Percentiles rank a stretch among this genome's conserved stretches.
Conservation (phyloP, 495 filamentous ascomycete species). For the Venustampulla echinocandica region DNA sequence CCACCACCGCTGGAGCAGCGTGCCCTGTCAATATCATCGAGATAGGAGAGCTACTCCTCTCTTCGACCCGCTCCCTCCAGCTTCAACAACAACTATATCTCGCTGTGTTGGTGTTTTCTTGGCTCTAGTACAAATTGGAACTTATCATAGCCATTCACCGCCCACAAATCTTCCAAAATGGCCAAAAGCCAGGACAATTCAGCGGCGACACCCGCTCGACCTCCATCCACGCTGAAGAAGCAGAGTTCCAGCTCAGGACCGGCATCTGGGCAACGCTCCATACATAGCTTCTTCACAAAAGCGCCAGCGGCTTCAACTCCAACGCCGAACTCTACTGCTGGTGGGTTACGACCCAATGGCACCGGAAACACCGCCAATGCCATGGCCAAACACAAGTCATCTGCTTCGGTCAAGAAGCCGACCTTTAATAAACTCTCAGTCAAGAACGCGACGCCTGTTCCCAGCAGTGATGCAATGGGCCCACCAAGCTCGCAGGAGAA, state of each 20-base stretch:
- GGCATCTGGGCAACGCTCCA: slow-evolving; percentile 69
- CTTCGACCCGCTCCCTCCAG: neutral
- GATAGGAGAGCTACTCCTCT: neutral
- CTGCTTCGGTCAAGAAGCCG: slow-evolving; percentile 21
- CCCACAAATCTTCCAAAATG: neutral
- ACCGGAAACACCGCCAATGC: slow-evolving; percentile 38
- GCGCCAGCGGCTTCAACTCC: slow-evolving; percentile 28
- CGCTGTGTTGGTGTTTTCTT: too few relatives aligned
- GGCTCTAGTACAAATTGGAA: too few relatives aligned
- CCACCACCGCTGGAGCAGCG: neutral
- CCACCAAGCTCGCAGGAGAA: slow-evolving; percentile 50
- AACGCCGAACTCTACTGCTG: slow-evolving; percentile 15
- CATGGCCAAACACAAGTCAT: slow-evolving; percentile 21
- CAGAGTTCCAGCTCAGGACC: slow-evolving; percentile 25
- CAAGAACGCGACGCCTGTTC: slow-evolving; percentile 58
- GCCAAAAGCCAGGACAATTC: neutral
- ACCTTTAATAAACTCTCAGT: slow-evolving; percentile 28
- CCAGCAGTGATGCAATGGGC: slow-evolving; percentile 64
- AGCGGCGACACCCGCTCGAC: slow-evolving; percentile 21
- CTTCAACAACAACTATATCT: too few relatives aligned
- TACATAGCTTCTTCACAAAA: slow-evolving; percentile 76
- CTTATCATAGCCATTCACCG: neutral
- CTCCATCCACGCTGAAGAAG: slow-evolving; percentile 27
- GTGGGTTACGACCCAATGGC: slow-evolving; percentile 26
- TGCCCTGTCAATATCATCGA: neutral